phyloP scores from a whole-genome alignment of 345 rosid species.

The Boechera divaricarpa region DNA sequence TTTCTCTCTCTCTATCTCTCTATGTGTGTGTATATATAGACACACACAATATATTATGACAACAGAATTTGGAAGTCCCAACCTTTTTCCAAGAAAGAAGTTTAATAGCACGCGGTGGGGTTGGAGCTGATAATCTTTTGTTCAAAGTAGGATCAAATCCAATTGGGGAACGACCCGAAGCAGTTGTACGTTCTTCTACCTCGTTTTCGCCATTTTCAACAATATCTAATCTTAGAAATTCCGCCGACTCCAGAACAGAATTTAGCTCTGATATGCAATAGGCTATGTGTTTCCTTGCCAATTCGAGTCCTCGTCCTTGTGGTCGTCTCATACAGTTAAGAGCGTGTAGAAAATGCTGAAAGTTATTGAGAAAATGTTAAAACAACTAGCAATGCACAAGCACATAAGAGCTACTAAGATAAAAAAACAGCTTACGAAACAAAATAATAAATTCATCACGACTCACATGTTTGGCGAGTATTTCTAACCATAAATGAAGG shows the following conservation, averaged over 20 bases:
- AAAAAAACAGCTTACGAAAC: not conserved
- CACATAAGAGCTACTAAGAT: constrained; percentile 3
- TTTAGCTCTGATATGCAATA: constrained; percentile 84
- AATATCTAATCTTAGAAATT: constrained; percentile 52
- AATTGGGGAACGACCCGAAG: constrained; percentile 76
- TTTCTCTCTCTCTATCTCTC: not conserved
- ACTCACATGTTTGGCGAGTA: not conserved
- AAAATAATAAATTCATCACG: not conserved
- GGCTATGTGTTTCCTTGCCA: constrained; percentile 89
- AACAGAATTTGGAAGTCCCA: constrained; percentile 30
- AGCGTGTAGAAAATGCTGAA: constrained; percentile 93
- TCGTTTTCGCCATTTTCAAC: constrained; percentile 48
- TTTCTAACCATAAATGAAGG: constrained; percentile 16
- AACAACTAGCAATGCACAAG: constrained; percentile 29
- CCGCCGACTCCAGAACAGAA: constrained; percentile 59
- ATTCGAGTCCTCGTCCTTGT: constrained; percentile 92
- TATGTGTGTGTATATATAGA: not conserved
- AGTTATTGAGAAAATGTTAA: constrained; percentile 39
- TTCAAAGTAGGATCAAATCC: constrained; percentile 95
- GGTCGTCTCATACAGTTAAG: constrained; percentile 86
- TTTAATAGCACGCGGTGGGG: constrained; percentile 95
- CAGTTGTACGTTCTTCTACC: constrained; percentile 77
- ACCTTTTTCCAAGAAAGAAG: constrained; percentile 90
- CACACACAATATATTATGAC: not conserved
- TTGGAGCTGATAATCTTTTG: constrained; percentile 86